Conservation (phyloP, 2,329 filamentous ascomycete species). For the Talaromyces sp. region DNA sequence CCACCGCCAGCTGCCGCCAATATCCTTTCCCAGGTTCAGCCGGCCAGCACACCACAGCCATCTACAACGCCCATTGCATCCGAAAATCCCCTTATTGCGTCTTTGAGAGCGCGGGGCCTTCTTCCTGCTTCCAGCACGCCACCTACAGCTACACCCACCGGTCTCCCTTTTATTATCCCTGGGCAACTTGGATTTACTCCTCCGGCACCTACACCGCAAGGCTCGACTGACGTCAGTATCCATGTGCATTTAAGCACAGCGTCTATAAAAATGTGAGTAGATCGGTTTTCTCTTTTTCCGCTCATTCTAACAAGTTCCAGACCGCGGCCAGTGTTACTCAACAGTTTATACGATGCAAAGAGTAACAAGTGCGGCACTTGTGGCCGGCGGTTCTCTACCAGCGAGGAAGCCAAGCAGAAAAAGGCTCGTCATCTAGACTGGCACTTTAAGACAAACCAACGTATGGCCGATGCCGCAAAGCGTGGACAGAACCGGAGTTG, state of each 20-base stretch:
- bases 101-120: slow-evolving; percentile 65
- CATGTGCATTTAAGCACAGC: slow-evolving; percentile 56
- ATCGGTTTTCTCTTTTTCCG: slow-evolving; percentile 19
- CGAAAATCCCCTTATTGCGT: slow-evolving; percentile 61
- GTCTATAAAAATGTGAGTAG: slow-evolving; percentile 64
- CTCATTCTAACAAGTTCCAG: slow-evolving; percentile 36
- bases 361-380: slow-evolving; percentile 89
- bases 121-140: slow-evolving; percentile 42
- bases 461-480: slow-evolving; percentile 79
- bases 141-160: slow-evolving; percentile 33
- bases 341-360: slow-evolving; percentile 71
- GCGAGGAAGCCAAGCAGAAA: slow-evolving; percentile 72
- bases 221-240: slow-evolving; percentile 24
- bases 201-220: slow-evolving; percentile 28
- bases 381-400: slow-evolving; percentile 76
- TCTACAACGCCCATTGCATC: slow-evolving; percentile 37
- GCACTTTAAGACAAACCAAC: slow-evolving; percentile 93
- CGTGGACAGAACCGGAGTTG: slow-evolving; percentile 87
- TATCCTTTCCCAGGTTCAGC: slow-evolving; percentile 52
- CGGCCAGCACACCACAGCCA: slow-evolving; percentile 51
- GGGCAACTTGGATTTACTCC: slow-evolving; percentile 34
- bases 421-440: slow-evolving; percentile 95
- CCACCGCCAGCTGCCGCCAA: slow-evolving; percentile 45
- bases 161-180: slow-evolving; percentile 39
- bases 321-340: slow-evolving; percentile 69